Evolutionary conservation across 108 stramenopile species (phyloP), one percentile per base, ranked within the genome.

Genomic region (Nitzschia sp.): DNA sequence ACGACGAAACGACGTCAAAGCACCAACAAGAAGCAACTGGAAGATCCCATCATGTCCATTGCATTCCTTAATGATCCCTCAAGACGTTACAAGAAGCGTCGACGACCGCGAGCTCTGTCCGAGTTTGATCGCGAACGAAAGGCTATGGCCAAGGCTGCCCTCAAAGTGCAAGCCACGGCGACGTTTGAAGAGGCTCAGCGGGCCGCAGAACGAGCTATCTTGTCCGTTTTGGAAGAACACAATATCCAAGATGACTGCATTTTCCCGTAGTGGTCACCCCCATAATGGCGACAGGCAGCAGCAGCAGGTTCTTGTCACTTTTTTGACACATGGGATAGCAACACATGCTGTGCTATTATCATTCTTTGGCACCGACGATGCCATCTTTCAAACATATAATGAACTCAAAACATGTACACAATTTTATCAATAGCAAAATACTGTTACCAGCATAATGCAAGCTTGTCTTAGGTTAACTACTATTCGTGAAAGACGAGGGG

Each of bases 61-160:
- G 53, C 53, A 25, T 54, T 54, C 24, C n/a, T 54, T 6, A 54
- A 54, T 25, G 53, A 54, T n/a, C 53, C 53, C 53, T 24, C 53
- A 54, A 21, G 53, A 25, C 19, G 24, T 8, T 54, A 54, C 53
- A 54, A 54, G 53, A 54, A 54, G 18, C 18, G 11, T 24, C 19
- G 53, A 6, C 53, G 53, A 54, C 19, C 53, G 8, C 53, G 53
- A 5, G 8, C n/a, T 5, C 18, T 54, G 19, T 54, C 53, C 53
- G 53, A 54, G 6, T 25, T 54, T 21, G 53, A 54, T 54, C 53
- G 53, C 6, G 11, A 54, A 54, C 53, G 53, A 24, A 8, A n/a
- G 8, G 53, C 24, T 18, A 6, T 54, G 5, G 24, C 53, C 53
- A 54, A 54, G 24, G 53, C 53, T 25, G 53, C 53, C 18, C 13